These are phyloP conservation scores for Cucumis variabilis DNA, from an alignment of 331 rosid species.

Conservation along the genomic window DNA sequence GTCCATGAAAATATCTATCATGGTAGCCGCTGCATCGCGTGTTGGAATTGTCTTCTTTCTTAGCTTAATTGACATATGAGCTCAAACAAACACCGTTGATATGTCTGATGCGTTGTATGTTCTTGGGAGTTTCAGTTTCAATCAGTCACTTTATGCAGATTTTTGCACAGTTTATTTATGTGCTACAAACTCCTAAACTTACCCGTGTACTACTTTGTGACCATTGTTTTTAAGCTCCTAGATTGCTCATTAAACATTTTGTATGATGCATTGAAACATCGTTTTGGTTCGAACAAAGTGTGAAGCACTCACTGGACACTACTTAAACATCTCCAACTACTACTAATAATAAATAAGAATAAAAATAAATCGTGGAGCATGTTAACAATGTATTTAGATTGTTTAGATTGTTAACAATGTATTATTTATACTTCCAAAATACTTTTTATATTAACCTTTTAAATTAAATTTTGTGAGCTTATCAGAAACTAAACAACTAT, in stretches of 20 bases:
- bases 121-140: background rate
- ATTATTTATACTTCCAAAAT: no score
- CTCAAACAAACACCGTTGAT: conserved; percentile 14
- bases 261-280: background rate
- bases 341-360: no score
- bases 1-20: background rate
- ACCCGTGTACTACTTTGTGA: background rate
- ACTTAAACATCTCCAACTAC: no score
- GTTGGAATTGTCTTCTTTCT: conserved; percentile 16
- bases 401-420: no score
- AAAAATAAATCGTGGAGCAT: no score
- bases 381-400: no score
- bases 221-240: background rate
- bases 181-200: background rate
- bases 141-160: conserved; percentile 7
- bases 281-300: background rate
- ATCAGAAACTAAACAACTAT: no score
- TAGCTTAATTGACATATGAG: background rate
- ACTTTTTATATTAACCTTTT: no score
- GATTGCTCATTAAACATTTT: background rate
- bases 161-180: conserved; percentile 9
- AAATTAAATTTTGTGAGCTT: no score
- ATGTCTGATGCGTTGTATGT: conserved; percentile 11
- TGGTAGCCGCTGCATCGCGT: background rate
- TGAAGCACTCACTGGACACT: no score